Percentiles rank a stretch among this genome's conserved stretches.
Evolutionary conservation across 305 asterid genomes (phyloP).

Genomic region (Solanum hybrid): DNA sequence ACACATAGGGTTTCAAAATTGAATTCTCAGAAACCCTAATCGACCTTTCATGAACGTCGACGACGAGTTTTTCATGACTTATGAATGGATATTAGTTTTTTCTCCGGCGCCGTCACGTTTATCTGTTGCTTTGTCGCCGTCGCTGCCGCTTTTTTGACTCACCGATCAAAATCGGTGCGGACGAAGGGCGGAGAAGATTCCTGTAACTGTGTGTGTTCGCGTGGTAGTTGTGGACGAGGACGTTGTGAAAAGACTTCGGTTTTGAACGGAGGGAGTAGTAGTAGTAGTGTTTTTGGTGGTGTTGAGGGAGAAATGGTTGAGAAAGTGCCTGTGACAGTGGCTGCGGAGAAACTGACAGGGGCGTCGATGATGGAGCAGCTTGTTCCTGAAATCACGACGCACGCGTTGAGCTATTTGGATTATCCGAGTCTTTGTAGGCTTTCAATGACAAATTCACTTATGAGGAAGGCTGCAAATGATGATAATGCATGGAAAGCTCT

Average conservation of each 20-base stretch:
- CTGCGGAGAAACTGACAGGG: conserved; percentile 52
- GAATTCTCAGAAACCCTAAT: background rate
- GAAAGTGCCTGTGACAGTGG: conserved; percentile 11
- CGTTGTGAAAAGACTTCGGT: background rate
- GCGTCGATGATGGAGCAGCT: conserved; percentile 98
- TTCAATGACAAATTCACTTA: conserved; percentile 90
- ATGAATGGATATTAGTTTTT: conserved; percentile 56
- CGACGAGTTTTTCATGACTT: conserved; percentile 34
- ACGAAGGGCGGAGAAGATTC: conserved; percentile 18
- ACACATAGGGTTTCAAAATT: background rate
- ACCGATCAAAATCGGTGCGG: conserved; percentile 20
- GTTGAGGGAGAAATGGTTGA: conserved; percentile 32
- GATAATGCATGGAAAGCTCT: conserved; percentile 96
- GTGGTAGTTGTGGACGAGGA: conserved; percentile 27
- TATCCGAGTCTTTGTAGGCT: conserved; percentile 88
- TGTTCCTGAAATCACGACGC: conserved; percentile 97
- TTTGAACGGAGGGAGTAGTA: background rate
- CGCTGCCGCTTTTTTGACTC: conserved; percentile 29
- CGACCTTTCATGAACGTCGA: background rate
- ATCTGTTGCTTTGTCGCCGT: conserved; percentile 38
- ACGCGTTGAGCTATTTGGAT: conserved; percentile 91
- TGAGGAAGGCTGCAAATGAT: conserved; percentile 94
- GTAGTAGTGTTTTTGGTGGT: background rate
- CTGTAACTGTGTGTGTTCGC: background rate
- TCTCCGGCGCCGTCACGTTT: conserved; percentile 31